Base-by-base conservation (phyloP, 202 grass and related monocot genomes). In the Zoysia matrella region DNA sequence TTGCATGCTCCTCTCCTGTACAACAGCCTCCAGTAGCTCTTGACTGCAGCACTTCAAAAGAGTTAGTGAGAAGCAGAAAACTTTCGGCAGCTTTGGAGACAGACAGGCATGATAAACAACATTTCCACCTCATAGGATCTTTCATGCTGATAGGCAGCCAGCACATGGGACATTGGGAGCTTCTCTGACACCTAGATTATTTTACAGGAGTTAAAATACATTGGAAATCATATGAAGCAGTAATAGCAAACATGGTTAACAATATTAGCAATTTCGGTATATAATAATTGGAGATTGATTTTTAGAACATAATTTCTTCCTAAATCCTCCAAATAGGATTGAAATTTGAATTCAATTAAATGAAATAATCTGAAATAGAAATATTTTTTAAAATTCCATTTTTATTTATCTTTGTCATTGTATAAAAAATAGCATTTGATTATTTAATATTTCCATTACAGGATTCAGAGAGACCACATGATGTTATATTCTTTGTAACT, bases 21-120 rank as follows among this genome's bases (percentile, higher is more conserved):
- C 86, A 77, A 97, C 94, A 81, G 90, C 86, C 36, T 97, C 86
- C 4, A 97, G 84, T 82, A 97, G 84, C 75, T 93, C 94, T 76
- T 97, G 94, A 73, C 94, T 97, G 79, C 50, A 77, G 86, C 12
- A 41, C 50, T 54, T 72, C 13, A 22, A 40, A 39, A 64, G 75
- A 62, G 69, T 80, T 36, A 36, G 30, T 36, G 52, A 83, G 69
- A 50, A 74, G 51, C 11, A 56, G 51, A 42, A 79, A 49, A 71
- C 22, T 5, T 48, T 74, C 7, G 65, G 9, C 73, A 0, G 51
- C 62, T 46, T 16, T 64, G n/a, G 42, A 80, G 10, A 69, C 4
- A 68, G 42, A 80, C 2, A 61, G 15, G 77, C n/a, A 82, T 6
- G 82, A 47, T 30, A 64, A 72, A 71, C 60, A 79, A 15, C 15